Evolutionary conservation across 306 rosid genomes (phyloP).

Genomic region (Fagus sylvatica): DNA sequence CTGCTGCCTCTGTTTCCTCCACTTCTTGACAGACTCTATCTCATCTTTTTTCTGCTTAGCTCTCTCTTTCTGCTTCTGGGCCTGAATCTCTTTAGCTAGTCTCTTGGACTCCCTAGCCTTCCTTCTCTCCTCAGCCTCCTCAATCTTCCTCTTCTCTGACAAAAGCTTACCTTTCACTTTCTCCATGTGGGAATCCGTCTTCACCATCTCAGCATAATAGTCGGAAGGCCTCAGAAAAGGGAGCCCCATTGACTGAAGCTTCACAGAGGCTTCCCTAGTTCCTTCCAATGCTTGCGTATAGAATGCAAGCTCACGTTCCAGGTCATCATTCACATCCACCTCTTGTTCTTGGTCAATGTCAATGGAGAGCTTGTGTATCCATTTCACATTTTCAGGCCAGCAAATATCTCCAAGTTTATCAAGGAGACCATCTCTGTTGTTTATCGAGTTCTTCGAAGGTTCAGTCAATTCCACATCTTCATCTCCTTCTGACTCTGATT

Average conservation of each 20-base stretch:
- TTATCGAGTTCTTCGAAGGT: conserved; percentile 63
- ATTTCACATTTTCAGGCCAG: conserved; percentile 74
- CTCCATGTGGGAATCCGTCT: conserved; percentile 79
- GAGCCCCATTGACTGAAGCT: conserved; percentile 64
- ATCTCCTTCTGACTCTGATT: conserved; percentile 53
- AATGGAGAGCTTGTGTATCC: conserved; percentile 74
- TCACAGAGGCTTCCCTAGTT: conserved; percentile 69
- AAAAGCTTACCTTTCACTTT: conserved; percentile 74
- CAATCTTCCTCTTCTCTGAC: conserved; percentile 69
- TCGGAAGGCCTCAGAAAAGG: conserved; percentile 84
- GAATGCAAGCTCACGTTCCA: conserved; percentile 77
- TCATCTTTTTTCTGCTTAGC: conserved; percentile 89
- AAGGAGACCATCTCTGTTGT: conserved; percentile 65
- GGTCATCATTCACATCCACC: conserved; percentile 88
- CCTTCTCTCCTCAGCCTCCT: conserved; percentile 90
- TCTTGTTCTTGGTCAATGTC: conserved; percentile 74
- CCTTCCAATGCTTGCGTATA: conserved; percentile 87
- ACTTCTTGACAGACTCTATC: conserved; percentile 87
- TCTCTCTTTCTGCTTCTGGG: conserved; percentile 77
- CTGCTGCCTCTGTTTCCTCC: conserved; percentile 96
- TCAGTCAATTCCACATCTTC: conserved; percentile 59
- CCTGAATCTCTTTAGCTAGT: conserved; percentile 77
- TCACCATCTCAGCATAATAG: conserved; percentile 93
- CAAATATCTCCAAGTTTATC: conserved; percentile 89
- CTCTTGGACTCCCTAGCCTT: conserved; percentile 82